A percentile compares a stretch with the other conserved stretches of the same genome.
These are phyloP conservation scores for Colletotrichum lentis DNA, from an alignment of 2,329 filamentous ascomycete species.

Conservation along the genomic window DNA sequence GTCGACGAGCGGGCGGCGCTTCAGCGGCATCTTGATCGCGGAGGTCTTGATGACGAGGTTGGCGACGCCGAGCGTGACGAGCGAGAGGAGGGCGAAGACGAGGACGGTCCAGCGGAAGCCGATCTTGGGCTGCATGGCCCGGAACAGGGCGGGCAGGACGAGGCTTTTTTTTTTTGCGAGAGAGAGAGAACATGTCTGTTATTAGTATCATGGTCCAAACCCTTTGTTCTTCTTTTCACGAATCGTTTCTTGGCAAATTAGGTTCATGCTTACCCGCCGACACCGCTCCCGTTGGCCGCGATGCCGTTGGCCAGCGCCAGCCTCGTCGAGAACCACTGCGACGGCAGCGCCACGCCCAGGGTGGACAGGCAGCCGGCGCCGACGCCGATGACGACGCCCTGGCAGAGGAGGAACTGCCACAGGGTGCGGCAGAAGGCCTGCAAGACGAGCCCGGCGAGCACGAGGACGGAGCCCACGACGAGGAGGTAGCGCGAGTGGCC, in stretches of 20 bases:
- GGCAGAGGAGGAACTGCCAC: slow-evolving; percentile 48
- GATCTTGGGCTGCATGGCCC: slow-evolving; percentile 24
- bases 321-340: slow-evolving; percentile 46
- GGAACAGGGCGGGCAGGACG: slow-evolving; percentile 29
- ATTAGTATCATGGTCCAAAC: too few relatives aligned
- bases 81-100: slow-evolving; percentile 30
- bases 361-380: slow-evolving; percentile 54
- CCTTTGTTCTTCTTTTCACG: too few relatives aligned
- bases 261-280: slow-evolving; percentile 41
- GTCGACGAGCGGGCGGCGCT: slow-evolving; percentile 40
- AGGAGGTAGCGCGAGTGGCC: slow-evolving; percentile 56
- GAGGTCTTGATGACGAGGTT: slow-evolving; percentile 34
- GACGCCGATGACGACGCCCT: slow-evolving; percentile 56
- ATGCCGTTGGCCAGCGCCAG: slow-evolving; percentile 47
- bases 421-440: slow-evolving; percentile 29
- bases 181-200: not conserved
- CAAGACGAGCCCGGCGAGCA: slow-evolving; percentile 54
- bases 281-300: slow-evolving; percentile 44
- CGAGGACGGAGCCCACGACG: slow-evolving; percentile 50
- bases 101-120: slow-evolving; percentile 32
- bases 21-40: slow-evolving; percentile 23
- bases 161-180: too few relatives aligned
- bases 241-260: too few relatives aligned
- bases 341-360: slow-evolving; percentile 47
- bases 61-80: slow-evolving; percentile 25